A percentile compares a stretch with the other conserved stretches of the same genome.
These are phyloP conservation scores for Cymbidium sinense DNA, from an alignment of 106 monocot genomes.

Conservation along the genomic window DNA sequence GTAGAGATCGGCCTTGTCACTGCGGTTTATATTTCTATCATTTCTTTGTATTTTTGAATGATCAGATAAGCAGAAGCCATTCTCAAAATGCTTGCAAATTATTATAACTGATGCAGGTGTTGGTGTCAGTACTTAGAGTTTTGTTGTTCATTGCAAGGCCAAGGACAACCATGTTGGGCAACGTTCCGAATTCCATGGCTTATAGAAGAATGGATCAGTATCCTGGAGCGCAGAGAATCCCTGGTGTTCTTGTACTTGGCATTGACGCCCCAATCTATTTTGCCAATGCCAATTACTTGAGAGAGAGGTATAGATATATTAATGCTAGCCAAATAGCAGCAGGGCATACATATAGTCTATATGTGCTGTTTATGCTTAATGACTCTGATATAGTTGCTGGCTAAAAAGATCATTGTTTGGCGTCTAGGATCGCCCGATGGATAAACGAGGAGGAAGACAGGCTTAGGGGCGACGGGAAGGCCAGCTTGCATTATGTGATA, in stretches of 20 bases:
- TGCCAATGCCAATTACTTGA: constrained; percentile 71
- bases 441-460: constrained; percentile 78
- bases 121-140: constrained; percentile 66
- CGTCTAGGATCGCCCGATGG: constrained; percentile 67
- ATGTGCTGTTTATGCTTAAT: too few species aligned
- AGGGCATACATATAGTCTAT: too few species aligned
- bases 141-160: constrained; percentile 78
- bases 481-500: constrained; percentile 59
- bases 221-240: constrained; percentile 41
- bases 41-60: background rate
- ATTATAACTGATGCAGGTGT: constrained; percentile 32
- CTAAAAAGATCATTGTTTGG: background rate
- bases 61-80: background rate
- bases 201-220: constrained; percentile 81
- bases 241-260: constrained; percentile 67
- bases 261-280: constrained; percentile 90
- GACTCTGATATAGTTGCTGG: too few species aligned
- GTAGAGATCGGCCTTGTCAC: constrained; percentile 73
- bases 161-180: constrained; percentile 65
- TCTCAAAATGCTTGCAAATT: background rate
- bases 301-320: constrained; percentile 53
- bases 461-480: constrained; percentile 28
- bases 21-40: constrained; percentile 24
- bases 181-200: constrained; percentile 72
- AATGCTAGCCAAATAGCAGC: background rate